Conservation (phyloP, 1,139 yeast species). For the Yamadazyma oceani region DNA sequence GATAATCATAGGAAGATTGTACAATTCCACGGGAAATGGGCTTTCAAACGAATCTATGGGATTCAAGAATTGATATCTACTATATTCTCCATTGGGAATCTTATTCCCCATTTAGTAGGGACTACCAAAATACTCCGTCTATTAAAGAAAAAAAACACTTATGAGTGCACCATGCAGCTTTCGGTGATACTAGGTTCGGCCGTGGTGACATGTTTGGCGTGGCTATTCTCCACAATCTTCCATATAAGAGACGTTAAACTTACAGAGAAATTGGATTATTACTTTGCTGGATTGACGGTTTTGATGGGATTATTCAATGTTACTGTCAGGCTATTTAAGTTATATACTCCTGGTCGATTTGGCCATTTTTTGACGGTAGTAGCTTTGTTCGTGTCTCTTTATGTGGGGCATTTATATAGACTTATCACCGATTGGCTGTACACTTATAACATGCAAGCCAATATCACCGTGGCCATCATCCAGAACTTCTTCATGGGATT, state of each 20-base stretch:
- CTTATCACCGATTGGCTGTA: constrained; percentile 81
- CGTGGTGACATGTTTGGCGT: constrained; percentile 75
- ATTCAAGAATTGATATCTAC: constrained; percentile 86
- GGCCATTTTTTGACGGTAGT: constrained; percentile 28
- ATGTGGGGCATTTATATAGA: constrained; percentile 63
- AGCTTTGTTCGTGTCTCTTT: constrained; percentile 46
- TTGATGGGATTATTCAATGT: constrained; percentile 71
- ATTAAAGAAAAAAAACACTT: constrained; percentile 11
- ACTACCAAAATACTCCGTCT: constrained; percentile 33
- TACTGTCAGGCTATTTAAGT: constrained; percentile 50
- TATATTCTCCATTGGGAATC: constrained; percentile 76
- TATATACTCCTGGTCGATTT: constrained; percentile 22
- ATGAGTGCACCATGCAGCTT: constrained; percentile 23
- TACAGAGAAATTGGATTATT: constrained; percentile 88
- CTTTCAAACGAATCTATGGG: constrained; percentile 71
- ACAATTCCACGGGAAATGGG: constrained; percentile 99
- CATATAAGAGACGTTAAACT: constrained; percentile 78
- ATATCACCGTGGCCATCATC: constrained; percentile 70
- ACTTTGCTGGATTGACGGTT: constrained; percentile 89
- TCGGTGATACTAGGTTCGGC: constrained; percentile 42
- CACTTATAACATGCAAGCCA: constrained; percentile 92
- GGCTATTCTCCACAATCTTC: constrained; percentile 83
- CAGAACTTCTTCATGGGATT: constrained; percentile 51
- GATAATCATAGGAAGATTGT: constrained; percentile 46
- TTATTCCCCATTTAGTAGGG: constrained; percentile 72